Percentiles rank a stretch among this genome's conserved stretches.
Conservation (phyloP, 2,329 filamentous ascomycete species). For the Cordyceps pruinosa region DNA sequence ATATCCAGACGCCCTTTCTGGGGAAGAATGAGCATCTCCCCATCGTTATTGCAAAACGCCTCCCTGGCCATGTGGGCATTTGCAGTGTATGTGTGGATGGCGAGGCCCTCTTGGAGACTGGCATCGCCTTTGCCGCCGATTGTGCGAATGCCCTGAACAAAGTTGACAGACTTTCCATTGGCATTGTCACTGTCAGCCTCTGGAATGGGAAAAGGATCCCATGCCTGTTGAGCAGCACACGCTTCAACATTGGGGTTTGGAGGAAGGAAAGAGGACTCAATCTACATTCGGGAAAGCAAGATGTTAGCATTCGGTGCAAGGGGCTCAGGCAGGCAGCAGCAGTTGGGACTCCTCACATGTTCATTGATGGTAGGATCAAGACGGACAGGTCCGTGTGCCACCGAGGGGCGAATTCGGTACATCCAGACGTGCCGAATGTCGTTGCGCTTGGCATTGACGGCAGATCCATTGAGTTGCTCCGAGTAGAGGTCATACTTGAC, state of each 20-base stretch:
- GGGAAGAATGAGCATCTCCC: constrained; percentile 59
- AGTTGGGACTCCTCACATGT: constrained; percentile 16
- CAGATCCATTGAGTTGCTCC: constrained; percentile 41
- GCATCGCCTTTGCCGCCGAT: constrained; percentile 44
- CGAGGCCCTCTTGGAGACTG: constrained; percentile 40
- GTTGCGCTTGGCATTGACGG: constrained; percentile 26
- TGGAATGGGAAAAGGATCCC: constrained; percentile 37
- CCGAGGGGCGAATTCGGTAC: constrained; percentile 27
- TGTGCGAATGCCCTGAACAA: constrained; percentile 40
- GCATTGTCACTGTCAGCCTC: neutral
- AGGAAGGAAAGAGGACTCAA: constrained; percentile 38
- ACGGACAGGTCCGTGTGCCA: constrained; percentile 22
- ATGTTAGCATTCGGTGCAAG: neutral
- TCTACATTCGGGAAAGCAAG: constrained; percentile 11
- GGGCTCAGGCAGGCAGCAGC: neutral
- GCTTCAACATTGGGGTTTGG: constrained; percentile 39
- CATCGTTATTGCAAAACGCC: constrained; percentile 53
- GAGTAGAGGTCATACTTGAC: constrained; percentile 36
- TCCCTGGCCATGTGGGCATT: constrained; percentile 39
- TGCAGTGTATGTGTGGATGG: constrained; percentile 41
- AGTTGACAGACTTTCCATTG: constrained; percentile 38
- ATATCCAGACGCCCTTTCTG: constrained; percentile 60
- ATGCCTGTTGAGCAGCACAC: constrained; percentile 39
- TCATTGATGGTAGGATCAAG: constrained; percentile 21
- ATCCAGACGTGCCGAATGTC: constrained; percentile 29